Evolutionary conservation across 2,329 filamentous ascomycete species (phyloP), one percentile per base, ranked within the genome.

Genomic region (Alternaria longipes): DNA sequence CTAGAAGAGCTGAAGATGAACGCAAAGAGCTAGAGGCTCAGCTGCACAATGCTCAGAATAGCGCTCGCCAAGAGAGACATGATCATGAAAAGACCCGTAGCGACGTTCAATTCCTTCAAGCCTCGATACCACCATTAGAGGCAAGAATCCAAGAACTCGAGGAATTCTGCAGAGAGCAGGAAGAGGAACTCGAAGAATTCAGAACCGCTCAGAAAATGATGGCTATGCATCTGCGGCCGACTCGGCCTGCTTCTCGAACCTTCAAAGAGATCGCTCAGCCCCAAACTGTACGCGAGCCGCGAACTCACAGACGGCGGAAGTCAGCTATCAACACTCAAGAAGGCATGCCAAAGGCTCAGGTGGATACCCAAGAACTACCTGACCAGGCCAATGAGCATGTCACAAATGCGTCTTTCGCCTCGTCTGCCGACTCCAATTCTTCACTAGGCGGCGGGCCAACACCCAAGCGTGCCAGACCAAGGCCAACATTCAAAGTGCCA

Each of bases 401-500:
- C 12, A 57, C 65, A 4, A 66, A 76, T 52, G 61, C 63, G 7
- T 74, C 71, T 4, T 72, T 74, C 42, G 68, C 55, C 16, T 74
- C 73, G 4, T 65, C 62, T 4, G 41, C 51, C 6, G 56, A 59
- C 22, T 67, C 67, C 20, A 58, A 65, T 8, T 59, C 59, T 6
- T 70, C 63, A 5, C 67, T 64, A 26, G 56, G 63, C n/a, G 58
- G 62, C 20, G 70, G 71, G 12, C 78, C 78, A 2, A 78, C 74
- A 7, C 81, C 81, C 3, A 84, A 84, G 64, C 78, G 82, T 16
- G 61, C 74, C 1, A 81, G 78, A 54, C 72, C 77, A 26, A 71
- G 74, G 20, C 58, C 66, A 5, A 68, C 77, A 1, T 76, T 74
- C 63, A 77, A 74, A 46, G 63, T 69, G 6, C 70, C 76, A 26